These are phyloP conservation scores for Phymatotrichopsis omnivora DNA, from an alignment of 2,329 filamentous ascomycete species.

Conservation along the genomic window DNA sequence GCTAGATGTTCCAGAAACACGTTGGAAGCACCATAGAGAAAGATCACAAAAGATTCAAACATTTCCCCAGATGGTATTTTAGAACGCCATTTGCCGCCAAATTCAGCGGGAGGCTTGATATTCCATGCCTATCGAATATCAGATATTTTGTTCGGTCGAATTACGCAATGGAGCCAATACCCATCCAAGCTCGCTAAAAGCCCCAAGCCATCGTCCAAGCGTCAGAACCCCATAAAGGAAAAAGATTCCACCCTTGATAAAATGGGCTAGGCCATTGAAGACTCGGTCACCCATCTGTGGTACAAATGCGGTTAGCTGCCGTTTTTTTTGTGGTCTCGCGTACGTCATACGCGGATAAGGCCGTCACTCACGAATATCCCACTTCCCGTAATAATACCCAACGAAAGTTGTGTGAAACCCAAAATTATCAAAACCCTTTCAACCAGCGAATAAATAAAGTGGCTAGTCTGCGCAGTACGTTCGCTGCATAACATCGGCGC, in stretches of 20 bases:
- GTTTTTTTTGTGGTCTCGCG: background rate
- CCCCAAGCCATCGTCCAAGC: constrained; percentile 79
- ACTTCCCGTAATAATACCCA: constrained; percentile 65
- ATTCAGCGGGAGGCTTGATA: constrained; percentile 47
- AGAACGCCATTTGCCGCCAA: constrained; percentile 15
- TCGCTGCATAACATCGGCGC: constrained; percentile 48
- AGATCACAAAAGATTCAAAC: constrained; percentile 79
- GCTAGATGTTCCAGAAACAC: constrained; percentile 86
- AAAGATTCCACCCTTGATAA: constrained; percentile 89
- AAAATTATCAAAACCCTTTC: constrained; percentile 71
- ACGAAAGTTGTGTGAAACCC: constrained; percentile 61
- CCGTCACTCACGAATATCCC: constrained; percentile 64
- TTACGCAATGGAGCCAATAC: constrained; percentile 39
- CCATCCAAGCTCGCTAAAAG: constrained; percentile 86
- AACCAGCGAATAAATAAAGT: constrained; percentile 53
- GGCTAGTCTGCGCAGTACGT: constrained; percentile 48
- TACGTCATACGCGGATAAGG: background rate
- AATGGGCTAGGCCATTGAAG: constrained; percentile 83
- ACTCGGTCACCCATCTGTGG: constrained; percentile 54
- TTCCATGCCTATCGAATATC: constrained; percentile 59
- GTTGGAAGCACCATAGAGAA: constrained; percentile 78
- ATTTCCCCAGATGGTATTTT: constrained; percentile 66
- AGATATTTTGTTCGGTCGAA: too few relatives aligned
- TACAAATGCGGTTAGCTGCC: too few relatives aligned
- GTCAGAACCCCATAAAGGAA: constrained; percentile 86